These are phyloP conservation scores for Nakazawaea molendinolei DNA, from an alignment of 805 yeast genomes.

Conservation along the genomic window DNA sequence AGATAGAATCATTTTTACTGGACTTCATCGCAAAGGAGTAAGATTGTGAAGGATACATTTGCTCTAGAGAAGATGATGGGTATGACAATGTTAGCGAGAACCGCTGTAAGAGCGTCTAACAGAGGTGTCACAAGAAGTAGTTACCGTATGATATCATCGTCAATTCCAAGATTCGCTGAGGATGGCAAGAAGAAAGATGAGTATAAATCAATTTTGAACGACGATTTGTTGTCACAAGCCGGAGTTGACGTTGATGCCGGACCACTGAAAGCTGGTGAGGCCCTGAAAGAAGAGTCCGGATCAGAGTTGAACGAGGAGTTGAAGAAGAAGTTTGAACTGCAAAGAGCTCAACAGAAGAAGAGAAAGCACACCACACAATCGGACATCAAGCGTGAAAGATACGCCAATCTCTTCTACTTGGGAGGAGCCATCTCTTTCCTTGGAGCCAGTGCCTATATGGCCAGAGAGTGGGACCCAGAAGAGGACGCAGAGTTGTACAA, in stretches of 20 bases:
- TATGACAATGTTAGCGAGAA: conserved; percentile 1
- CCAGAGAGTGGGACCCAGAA: conserved; percentile 79
- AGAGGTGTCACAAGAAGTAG: too few relatives aligned
- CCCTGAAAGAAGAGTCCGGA: not conserved
- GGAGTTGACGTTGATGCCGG: conserved; percentile 59
- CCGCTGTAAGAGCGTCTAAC: not conserved
- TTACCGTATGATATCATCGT: too few relatives aligned
- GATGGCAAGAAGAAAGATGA: conserved; percentile 20
- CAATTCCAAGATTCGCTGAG: too few relatives aligned
- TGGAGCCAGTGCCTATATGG: conserved; percentile 56
- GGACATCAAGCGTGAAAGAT: conserved; percentile 76
- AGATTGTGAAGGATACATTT: too few relatives aligned
- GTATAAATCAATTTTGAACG: conserved; percentile 57
- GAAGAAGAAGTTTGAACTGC: conserved; percentile 11
- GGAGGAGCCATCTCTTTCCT: conserved; percentile 44
- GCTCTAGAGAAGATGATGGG: too few relatives aligned
- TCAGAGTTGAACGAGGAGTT: conserved; percentile 13
- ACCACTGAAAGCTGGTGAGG: conserved; percentile 4
- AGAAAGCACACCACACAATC: conserved; percentile 58
- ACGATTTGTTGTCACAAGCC: conserved; percentile 76
- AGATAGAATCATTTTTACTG: too few relatives aligned
- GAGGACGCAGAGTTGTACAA: conserved; percentile 45
- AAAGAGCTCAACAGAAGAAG: conserved; percentile 26
- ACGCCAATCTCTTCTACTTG: conserved; percentile 69
- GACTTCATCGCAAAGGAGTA: too few relatives aligned